Percentiles rank a stretch among this genome's conserved stretches.
phyloP scores from a whole-genome alignment of 2,329 filamentous ascomycete genomes.

The Trichoderma oligosporum region DNA sequence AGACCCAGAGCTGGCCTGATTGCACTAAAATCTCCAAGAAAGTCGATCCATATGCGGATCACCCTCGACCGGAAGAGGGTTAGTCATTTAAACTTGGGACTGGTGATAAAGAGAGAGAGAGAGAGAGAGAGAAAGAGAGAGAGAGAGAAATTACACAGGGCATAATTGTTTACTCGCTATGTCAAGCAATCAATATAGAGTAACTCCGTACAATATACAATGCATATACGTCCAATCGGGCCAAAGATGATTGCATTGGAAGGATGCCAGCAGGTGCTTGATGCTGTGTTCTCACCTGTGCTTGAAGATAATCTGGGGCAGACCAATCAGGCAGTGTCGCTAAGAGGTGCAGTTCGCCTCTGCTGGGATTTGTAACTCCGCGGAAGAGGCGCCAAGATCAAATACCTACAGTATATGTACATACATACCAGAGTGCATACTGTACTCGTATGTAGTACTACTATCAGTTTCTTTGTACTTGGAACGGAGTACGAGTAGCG shows the following conservation, averaged over 20 bases:
- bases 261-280: background rate
- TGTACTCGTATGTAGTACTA: background rate
- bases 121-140: too few species aligned
- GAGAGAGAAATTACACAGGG: too few species aligned
- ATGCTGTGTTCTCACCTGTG: conserved; percentile 5
- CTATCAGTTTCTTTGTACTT: too few species aligned
- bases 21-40: background rate
- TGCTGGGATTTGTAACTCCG: conserved; percentile 22
- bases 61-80: conserved; percentile 2
- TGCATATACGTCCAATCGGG: conserved; percentile 1
- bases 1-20: background rate
- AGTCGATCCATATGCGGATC: conserved; percentile 12
- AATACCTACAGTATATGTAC: background rate
- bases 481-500: too few species aligned
- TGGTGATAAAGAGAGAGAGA: too few species aligned
- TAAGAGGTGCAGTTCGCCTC: conserved; percentile 20
- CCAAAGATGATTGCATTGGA: conserved; percentile 6
- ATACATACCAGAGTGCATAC: background rate
- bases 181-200: background rate
- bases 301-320: conserved; percentile 29
- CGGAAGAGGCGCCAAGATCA: conserved; percentile 18
- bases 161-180: background rate
- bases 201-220: conserved; percentile 5
- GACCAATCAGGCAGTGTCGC: conserved; percentile 27
- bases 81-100: too few species aligned